Percentiles rank a stretch among this genome's conserved stretches.
These are phyloP conservation scores for Adansonia grandidieri DNA, from an alignment of 441 rosid species.

Conservation along the genomic window DNA sequence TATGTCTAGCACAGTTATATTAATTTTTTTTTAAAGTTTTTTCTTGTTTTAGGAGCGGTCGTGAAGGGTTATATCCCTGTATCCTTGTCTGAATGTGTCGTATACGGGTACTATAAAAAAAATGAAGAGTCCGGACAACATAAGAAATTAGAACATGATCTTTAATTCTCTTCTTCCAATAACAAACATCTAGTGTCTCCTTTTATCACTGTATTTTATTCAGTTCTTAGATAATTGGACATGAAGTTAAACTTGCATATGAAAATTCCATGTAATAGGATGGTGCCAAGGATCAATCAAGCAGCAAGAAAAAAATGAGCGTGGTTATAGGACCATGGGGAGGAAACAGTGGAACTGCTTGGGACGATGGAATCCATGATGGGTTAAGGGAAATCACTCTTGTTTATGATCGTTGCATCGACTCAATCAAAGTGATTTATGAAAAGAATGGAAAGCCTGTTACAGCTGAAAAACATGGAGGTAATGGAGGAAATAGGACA, in stretches of 20 bases:
- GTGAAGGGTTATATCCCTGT: too few relatives aligned
- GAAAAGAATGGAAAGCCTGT: slow-evolving; percentile 66
- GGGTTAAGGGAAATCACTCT: slow-evolving; percentile 72
- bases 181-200: neutral
- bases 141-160: neutral
- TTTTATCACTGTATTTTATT: neutral
- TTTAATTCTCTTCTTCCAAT: too few relatives aligned
- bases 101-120: too few relatives aligned
- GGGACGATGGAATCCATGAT: slow-evolving; percentile 73
- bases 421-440: slow-evolving; percentile 61
- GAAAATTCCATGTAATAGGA: slow-evolving; percentile 35
- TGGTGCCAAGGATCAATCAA: slow-evolving; percentile 29
- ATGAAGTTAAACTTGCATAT: slow-evolving; percentile 1
- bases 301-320: slow-evolving; percentile 37
- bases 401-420: slow-evolving; percentile 62
- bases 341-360: slow-evolving; percentile 68
- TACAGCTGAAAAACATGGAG: slow-evolving; percentile 67
- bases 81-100: too few relatives aligned
- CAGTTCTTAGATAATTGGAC: neutral
- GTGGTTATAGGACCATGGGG: slow-evolving; percentile 69
- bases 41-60: too few relatives aligned
- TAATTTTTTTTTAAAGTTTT: too few relatives aligned
- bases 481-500: slow-evolving; percentile 58
- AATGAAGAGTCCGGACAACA: too few relatives aligned
- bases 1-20: too few relatives aligned